Conservation (phyloP, 768 basidiomycete genomes). For the Crassisporium funariophilum region DNA sequence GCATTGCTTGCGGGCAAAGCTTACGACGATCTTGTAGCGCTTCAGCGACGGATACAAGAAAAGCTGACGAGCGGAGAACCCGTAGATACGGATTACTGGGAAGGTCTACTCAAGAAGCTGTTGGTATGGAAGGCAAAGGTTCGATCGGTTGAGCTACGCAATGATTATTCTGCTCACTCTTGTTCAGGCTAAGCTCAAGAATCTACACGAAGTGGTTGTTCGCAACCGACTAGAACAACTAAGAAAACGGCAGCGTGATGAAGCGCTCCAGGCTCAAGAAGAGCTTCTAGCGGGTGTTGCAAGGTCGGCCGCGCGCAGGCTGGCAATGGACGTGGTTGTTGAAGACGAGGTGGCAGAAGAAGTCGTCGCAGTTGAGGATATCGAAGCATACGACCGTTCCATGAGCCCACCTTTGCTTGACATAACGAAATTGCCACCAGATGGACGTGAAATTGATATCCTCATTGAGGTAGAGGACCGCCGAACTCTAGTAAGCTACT, state of each 20-base stretch:
- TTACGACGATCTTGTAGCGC: constrained; percentile 76
- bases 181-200: constrained; percentile 82
- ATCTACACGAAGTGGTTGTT: constrained; percentile 94
- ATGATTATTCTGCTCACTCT: constrained; percentile 10
- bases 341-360: constrained; percentile 35
- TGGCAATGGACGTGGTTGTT: constrained; percentile 36
- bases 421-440: constrained; percentile 65
- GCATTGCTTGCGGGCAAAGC: constrained; percentile 82
- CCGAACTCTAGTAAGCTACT: constrained; percentile 57
- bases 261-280: constrained; percentile 91
- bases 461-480: constrained; percentile 68
- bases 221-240: constrained; percentile 95
- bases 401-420: constrained; percentile 87
- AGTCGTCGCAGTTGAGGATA: constrained; percentile 52
- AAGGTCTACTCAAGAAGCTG: constrained; percentile 85
- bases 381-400: constrained; percentile 77
- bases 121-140: constrained; percentile 98
- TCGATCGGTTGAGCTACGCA: constrained; percentile 4
- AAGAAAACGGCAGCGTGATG: constrained; percentile 93
- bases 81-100: constrained; percentile 98
- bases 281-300: constrained; percentile 84
- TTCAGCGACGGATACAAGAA: constrained; percentile 85
- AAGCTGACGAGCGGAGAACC: constrained; percentile 93
- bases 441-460: constrained; percentile 83
- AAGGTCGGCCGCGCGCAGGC: constrained; percentile 49